A percentile compares a stretch with the other conserved stretches of the same genome.
These are phyloP conservation scores for Pouteria campechiana DNA, from an alignment of 179 eudicot species.

Conservation along the genomic window DNA sequence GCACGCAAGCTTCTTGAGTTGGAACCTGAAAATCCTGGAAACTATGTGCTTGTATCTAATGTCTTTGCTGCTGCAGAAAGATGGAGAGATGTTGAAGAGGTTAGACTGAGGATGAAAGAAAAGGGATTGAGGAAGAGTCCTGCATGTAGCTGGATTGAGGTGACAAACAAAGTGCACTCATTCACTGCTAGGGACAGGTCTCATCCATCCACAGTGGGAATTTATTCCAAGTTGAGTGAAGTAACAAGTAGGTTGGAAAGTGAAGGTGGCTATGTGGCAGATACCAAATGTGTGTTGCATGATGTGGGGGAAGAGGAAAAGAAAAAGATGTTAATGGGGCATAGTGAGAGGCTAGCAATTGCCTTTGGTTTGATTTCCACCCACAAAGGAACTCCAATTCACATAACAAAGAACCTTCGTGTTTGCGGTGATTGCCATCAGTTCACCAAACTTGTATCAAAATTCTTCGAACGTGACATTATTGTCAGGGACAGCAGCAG, in stretches of 20 bases:
- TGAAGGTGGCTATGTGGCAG: slow-evolving; percentile 48
- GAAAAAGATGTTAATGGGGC: slow-evolving; percentile 40
- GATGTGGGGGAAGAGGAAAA: slow-evolving; percentile 41
- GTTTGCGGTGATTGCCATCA: slow-evolving; percentile 50
- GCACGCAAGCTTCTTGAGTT: slow-evolving; percentile 35
- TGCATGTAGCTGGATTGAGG: slow-evolving; percentile 79
- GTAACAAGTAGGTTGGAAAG: slow-evolving; percentile 24
- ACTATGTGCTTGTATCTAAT: slow-evolving; percentile 46
- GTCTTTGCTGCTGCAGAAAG: slow-evolving; percentile 45
- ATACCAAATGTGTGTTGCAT: slow-evolving; percentile 45
- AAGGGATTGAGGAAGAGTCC: slow-evolving; percentile 46
- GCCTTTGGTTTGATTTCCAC: slow-evolving; percentile 42
- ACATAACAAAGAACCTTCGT: slow-evolving; percentile 46
- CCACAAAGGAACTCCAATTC: slow-evolving; percentile 31
- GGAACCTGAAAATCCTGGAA: slow-evolving; percentile 52
- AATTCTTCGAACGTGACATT: slow-evolving; percentile 32
- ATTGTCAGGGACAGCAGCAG: slow-evolving; percentile 42
- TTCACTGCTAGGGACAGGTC: slow-evolving; percentile 52
- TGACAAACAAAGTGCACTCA: slow-evolving; percentile 44
- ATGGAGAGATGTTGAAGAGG: slow-evolving; percentile 55
- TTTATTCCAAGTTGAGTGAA: slow-evolving; percentile 22
- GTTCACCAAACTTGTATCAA: slow-evolving; percentile 39
- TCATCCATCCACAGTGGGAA: slow-evolving; percentile 49
- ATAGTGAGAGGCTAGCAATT: slow-evolving; percentile 42
- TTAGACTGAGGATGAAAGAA: slow-evolving; percentile 33